These are phyloP conservation scores for Naganishia sp. DNA, from an alignment of 1,284 basidiomycete species.

Conservation along the genomic window DNA sequence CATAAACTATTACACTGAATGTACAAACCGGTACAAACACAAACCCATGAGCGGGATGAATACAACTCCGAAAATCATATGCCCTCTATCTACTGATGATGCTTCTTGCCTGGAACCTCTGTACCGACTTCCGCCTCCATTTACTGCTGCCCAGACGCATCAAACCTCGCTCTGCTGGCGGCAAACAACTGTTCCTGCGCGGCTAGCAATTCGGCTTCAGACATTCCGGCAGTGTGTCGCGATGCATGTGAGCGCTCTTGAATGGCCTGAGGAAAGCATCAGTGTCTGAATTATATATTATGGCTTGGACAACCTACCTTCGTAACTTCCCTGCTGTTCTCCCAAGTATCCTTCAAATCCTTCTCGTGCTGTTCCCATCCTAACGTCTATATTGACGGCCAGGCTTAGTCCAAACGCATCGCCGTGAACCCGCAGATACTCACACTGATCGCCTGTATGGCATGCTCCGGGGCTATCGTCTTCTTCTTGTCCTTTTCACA, in stretches of 20 bases:
- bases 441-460: conserved; percentile 87
- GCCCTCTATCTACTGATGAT: too few relatives aligned
- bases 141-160: conserved; percentile 46
- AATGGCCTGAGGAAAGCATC: conserved; percentile 4
- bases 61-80: background rate
- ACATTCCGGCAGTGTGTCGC: conserved; percentile 62
- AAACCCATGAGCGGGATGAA: background rate
- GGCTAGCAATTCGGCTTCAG: conserved; percentile 82
- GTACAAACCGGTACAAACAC: conserved; percentile 2
- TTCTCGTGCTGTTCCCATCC: conserved; percentile 58
- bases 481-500: conserved; percentile 99
- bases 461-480: conserved; percentile 98
- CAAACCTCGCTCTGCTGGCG: conserved; percentile 65
- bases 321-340: conserved; percentile 92
- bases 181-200: conserved; percentile 91
- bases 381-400: conserved; percentile 14
- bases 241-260: conserved; percentile 31
- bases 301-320: conserved; percentile 61
- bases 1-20: background rate
- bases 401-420: background rate
- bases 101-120: background rate
- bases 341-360: conserved; percentile 87
- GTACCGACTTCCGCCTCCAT: background rate
- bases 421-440: conserved; percentile 36
- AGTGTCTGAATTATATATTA: background rate